phyloP scores from a whole-genome alignment of 1,284 basidiomycete genomes.

The Clitocybe nebularis region DNA sequence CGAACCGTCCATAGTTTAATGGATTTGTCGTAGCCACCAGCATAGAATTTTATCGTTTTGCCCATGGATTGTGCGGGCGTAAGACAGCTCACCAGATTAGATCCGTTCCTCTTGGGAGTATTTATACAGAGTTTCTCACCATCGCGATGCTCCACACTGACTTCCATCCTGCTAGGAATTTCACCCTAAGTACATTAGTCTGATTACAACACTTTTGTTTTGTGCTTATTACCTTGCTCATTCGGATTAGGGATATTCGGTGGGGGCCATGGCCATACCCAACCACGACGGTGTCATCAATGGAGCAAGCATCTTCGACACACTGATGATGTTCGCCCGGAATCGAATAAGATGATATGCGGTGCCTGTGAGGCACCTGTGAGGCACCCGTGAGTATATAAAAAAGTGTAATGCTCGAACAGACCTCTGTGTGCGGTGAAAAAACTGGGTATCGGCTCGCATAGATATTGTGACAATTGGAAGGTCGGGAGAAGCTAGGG shows the following conservation, averaged over 20 bases:
- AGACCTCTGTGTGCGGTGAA: constrained; percentile 28
- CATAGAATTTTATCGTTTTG: constrained; percentile 18
- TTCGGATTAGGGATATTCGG: constrained; percentile 38
- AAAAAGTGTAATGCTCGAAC: constrained; percentile 26
- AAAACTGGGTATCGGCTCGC: constrained; percentile 48
- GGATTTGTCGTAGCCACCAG: constrained; percentile 24
- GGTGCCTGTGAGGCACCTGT: constrained; percentile 19
- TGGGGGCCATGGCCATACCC: constrained; percentile 36
- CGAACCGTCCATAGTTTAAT: constrained; percentile 19
- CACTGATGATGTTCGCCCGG: constrained; percentile 35
- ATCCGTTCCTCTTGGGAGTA: constrained; percentile 2
- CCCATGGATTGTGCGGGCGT: constrained; percentile 12
- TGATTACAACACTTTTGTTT: not conserved
- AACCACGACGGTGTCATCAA: constrained; percentile 39
- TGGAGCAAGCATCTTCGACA: constrained; percentile 39
- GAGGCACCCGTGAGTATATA: constrained; percentile 10
- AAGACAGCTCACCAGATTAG: constrained; percentile 20
- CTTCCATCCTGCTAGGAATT: constrained; percentile 3
- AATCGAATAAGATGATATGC: constrained; percentile 39
- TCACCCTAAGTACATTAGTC: constrained; percentile 9
- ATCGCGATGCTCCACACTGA: constrained; percentile 6
- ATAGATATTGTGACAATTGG: constrained; percentile 46
- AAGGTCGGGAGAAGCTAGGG: constrained; percentile 28
- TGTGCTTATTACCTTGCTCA: constrained; percentile 17
- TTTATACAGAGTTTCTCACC: not conserved